These are phyloP conservation scores for Starmerella roubikii DNA, from an alignment of 805 yeast species.

Conservation along the genomic window DNA sequence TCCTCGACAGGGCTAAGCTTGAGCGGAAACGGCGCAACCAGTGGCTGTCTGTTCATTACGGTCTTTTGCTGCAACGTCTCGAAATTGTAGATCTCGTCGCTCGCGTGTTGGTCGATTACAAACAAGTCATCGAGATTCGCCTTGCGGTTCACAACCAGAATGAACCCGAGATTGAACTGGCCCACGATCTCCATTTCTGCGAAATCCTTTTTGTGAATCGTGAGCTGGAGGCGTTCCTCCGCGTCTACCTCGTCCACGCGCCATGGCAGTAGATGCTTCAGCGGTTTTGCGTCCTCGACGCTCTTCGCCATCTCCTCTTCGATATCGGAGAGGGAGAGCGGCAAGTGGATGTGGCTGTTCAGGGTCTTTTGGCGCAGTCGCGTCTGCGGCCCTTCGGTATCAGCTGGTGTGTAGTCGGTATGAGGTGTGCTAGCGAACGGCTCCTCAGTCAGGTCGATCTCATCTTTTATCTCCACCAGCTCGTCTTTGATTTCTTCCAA, in stretches of 20 bases:
- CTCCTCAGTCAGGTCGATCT: no score
- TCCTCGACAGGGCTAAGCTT: slow-evolving; percentile 72
- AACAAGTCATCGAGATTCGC: slow-evolving; percentile 43
- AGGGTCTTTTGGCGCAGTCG: slow-evolving; percentile 3
- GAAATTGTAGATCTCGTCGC: slow-evolving; percentile 89
- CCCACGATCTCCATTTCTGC: slow-evolving; percentile 67
- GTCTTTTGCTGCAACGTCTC: slow-evolving; percentile 50
- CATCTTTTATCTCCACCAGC: no score
- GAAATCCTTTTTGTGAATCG: slow-evolving; percentile 62
- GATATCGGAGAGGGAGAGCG: slow-evolving; percentile 12
- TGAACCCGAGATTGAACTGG: slow-evolving; percentile 90
- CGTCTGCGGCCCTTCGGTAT: no score
- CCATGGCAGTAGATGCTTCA: slow-evolving; percentile 13
- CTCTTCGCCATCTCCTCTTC: background rate
- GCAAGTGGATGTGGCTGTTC: slow-evolving; percentile 17
- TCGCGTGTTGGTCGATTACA: slow-evolving; percentile 93
- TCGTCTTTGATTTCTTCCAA: background rate
- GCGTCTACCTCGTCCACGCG: slow-evolving; percentile 38
- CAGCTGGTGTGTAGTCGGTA: no score
- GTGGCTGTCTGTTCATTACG: slow-evolving; percentile 50
- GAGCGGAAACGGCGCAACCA: slow-evolving; percentile 44
- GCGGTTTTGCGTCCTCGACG: slow-evolving; percentile 1
- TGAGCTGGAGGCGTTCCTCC: slow-evolving; percentile 44
- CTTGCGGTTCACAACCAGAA: slow-evolving; percentile 46
- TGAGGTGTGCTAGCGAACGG: no score